A percentile compares a stretch with the other conserved stretches of the same genome.
Conservation (phyloP, 140 eudicot species). For the Flaveria floridana region DNA sequence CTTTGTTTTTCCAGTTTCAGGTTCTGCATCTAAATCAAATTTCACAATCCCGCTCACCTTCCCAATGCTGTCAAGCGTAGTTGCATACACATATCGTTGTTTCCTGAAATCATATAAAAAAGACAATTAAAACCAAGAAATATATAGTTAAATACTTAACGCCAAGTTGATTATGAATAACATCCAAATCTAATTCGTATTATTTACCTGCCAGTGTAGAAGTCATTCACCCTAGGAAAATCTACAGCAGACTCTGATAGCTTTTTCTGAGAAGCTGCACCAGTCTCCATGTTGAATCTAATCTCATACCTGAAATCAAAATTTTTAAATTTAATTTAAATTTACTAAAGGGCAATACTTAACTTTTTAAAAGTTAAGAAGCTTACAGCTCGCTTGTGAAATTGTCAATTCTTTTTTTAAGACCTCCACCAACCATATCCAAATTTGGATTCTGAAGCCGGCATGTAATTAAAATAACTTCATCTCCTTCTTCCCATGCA, state of each 20-base stretch:
- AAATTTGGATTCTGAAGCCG: conserved; percentile 69
- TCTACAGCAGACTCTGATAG: conserved; percentile 82
- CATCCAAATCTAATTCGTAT: too few relatives aligned
- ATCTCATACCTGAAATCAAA: conserved; percentile 66
- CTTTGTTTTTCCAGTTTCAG: conserved; percentile 59
- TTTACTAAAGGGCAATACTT: background rate
- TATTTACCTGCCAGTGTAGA: conserved; percentile 75
- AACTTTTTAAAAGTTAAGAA: background rate
- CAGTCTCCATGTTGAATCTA: conserved; percentile 91
- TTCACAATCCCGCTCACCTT: conserved; percentile 76
- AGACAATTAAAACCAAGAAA: background rate
- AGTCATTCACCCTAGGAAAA: conserved; percentile 78
- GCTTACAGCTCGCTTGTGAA: conserved; percentile 73
- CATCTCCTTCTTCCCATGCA: conserved; percentile 99
- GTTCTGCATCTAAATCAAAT: conserved; percentile 87
- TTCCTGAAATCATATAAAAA: conserved; percentile 51
- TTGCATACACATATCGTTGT: conserved; percentile 80
- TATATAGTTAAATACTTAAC: background rate
- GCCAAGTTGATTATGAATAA: too few relatives aligned
- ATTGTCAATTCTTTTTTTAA: conserved; percentile 56
- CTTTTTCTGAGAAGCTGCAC: conserved; percentile 75
- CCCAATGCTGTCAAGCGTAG: conserved; percentile 65
- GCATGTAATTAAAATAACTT: conserved; percentile 76
- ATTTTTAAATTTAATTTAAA: background rate
- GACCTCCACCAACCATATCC: conserved; percentile 58